Evolutionary conservation across 192 early-diverging fungal species (phyloP).

Genomic region (Coemansia sp.): DNA sequence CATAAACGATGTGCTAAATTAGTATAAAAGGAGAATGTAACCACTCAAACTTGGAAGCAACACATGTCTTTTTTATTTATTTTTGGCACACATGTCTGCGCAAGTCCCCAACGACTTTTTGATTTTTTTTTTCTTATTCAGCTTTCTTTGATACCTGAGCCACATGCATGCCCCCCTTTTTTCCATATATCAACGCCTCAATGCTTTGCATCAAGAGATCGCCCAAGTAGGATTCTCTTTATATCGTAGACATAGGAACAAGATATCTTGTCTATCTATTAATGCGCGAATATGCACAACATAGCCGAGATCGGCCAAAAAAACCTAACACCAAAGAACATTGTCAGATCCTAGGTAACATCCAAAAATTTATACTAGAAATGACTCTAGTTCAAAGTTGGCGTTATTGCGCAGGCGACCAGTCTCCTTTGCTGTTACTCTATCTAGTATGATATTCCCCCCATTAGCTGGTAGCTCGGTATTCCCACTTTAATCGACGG

Average conservation of each 20-base stretch:
- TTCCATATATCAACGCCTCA: neutral
- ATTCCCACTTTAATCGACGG: constrained; percentile 23
- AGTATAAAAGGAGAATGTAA: neutral
- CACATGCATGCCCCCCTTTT: neutral
- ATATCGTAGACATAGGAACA: neutral
- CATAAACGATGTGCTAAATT: neutral
- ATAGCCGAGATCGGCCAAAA: neutral
- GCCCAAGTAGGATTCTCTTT: neutral
- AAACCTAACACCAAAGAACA: neutral
- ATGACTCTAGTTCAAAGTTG: neutral
- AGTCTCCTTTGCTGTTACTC: constrained; percentile 49
- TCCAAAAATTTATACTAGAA: neutral
- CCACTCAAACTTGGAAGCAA: neutral
- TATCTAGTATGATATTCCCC: constrained; percentile 45
- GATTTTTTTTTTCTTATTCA: neutral
- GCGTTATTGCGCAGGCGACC: constrained; percentile 31
- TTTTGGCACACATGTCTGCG: constrained; percentile 9
- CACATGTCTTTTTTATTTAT: neutral
- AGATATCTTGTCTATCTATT: neutral
- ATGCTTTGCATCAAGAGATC: neutral
- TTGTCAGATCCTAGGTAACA: neutral
- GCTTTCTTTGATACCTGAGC: neutral
- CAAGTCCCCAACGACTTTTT: neutral
- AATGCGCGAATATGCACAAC: neutral
- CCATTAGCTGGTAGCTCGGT: constrained; percentile 24